A percentile compares a stretch with the other conserved stretches of the same genome.
These are phyloP conservation scores for Acanthochlamys bracteata DNA, from an alignment of 106 monocot genomes.

Conservation along the genomic window DNA sequence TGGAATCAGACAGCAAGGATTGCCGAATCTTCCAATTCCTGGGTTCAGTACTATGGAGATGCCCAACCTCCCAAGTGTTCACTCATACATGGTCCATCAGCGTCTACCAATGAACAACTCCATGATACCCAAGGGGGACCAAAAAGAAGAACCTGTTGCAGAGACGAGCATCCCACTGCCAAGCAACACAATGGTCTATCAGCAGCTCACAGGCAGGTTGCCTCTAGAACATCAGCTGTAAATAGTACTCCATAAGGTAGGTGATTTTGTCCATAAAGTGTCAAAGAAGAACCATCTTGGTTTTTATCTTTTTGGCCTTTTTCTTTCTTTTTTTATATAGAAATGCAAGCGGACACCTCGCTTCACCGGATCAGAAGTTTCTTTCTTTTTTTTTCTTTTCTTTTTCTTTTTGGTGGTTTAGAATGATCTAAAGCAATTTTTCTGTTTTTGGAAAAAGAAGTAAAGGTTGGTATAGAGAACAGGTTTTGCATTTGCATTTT, in stretches of 20 bases:
- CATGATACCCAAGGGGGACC: conserved; percentile 30
- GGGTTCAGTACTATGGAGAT: conserved; percentile 23
- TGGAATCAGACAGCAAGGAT: conserved; percentile 29
- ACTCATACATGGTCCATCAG: conserved; percentile 16
- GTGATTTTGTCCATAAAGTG: neutral
- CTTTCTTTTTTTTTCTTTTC: too few relatives aligned
- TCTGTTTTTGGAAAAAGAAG: too few relatives aligned
- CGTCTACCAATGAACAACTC: conserved; percentile 14
- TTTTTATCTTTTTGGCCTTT: neutral
- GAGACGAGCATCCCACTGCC: conserved; percentile 10
- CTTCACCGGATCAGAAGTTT: too few relatives aligned
- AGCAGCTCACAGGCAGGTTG: conserved; percentile 19
- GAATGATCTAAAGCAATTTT: too few relatives aligned
- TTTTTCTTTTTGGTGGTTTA: too few relatives aligned
- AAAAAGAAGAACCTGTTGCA: conserved; percentile 8
- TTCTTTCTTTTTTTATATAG: neutral
- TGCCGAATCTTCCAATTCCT: conserved; percentile 20
- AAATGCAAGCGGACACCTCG: too few relatives aligned
- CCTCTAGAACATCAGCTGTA: conserved; percentile 29
- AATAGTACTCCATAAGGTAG: conserved; percentile 6
- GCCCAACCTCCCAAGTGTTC: conserved; percentile 17
- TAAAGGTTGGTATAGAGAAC: too few relatives aligned
- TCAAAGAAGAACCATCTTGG: neutral
- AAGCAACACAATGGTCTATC: conserved; percentile 11
- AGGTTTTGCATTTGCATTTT: too few relatives aligned